Percentiles rank a stretch among this genome's conserved stretches.
Conservation (phyloP, 805 yeast species). For the Saturnispora serradocipensis region DNA sequence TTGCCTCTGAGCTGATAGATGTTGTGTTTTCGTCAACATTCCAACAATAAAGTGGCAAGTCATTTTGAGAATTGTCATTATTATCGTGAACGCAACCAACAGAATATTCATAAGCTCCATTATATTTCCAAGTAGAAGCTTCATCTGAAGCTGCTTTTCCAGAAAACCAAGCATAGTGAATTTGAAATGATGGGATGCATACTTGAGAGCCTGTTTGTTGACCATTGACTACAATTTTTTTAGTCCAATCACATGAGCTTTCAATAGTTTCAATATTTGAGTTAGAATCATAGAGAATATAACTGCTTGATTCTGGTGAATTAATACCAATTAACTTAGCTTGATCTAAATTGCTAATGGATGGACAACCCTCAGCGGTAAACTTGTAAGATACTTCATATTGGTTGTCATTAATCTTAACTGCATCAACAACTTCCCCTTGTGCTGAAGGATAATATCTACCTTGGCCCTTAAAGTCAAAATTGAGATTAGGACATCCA, state of each 20-base stretch:
- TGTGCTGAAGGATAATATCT: conserved; percentile 15
- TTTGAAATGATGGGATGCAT: conserved; percentile 23
- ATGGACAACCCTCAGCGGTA: conserved; percentile 7
- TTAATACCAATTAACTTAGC: conserved; percentile 23
- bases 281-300: conserved; percentile 21
- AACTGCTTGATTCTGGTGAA: conserved; percentile 20
- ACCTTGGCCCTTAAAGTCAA: conserved; percentile 8
- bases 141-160: conserved; percentile 14
- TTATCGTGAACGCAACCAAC: conserved; percentile 23
- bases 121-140: conserved; percentile 12
- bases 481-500: conserved; percentile 14
- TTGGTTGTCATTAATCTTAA: conserved; percentile 8
- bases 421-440: conserved; percentile 12
- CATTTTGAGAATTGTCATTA: conserved; percentile 22
- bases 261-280: conserved; percentile 15
- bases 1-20: not conserved
- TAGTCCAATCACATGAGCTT: conserved; percentile 23
- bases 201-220: conserved; percentile 8
- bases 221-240: conserved; percentile 21
- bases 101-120: conserved; percentile 19
- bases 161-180: conserved; percentile 27
- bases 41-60: conserved; percentile 22
- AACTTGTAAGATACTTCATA: conserved; percentile 15
- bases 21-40: not conserved
- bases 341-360: conserved; percentile 18